Base-by-base conservation (phyloP, 2,329 filamentous ascomycete genomes). In the Fusarium sp. region DNA sequence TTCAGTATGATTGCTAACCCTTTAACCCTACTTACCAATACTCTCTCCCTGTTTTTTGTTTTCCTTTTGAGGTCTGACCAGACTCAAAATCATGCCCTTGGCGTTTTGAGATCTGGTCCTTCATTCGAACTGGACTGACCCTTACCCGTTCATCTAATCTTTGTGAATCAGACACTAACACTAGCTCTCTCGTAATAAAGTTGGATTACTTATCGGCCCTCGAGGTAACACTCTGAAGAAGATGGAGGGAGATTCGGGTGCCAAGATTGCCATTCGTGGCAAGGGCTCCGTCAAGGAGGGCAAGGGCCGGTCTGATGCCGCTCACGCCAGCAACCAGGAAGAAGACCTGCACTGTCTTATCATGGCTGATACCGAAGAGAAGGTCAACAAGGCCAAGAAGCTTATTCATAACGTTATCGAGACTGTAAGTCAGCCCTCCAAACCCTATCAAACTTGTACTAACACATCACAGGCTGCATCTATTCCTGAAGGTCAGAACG, bases 1-100 rank as follows among this genome's bases (percentile, higher is more conserved):
- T 99, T 99, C 93, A 99, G 96, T 99, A 97, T 95, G 95, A 95
- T 96, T 94, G 91, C 94, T 97, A 97, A 97, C 93, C 94, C 93
- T 94, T 71, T 90, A 91, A 92, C 89, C 85, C 89, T 92, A 90
- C 92, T 83, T 82, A 84, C 79, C 83, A 74, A 72, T 57, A 40
- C 59, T 57, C 78, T 76, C 71, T 71, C 75, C 56, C 68, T 75
- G 75, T 71, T 76, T 77, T 77, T 75, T 75, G 75, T 71, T 77
- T 77, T 76, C 76, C 71, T 75, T 76, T 77, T 82, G 79, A 81
- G 81, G 80, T 79, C 76, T 79, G 81, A 79, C 79, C 79, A 80
- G 80, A 78, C 79, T 77, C 79, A 76, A 65, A 68, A 60, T 59
- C 59, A 70, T 74, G 67, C 70, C 72, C 58, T 66, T 54, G 75